These are phyloP conservation scores for Alternaria infectoria DNA, from an alignment of 2,329 filamentous ascomycete species.

Conservation along the genomic window DNA sequence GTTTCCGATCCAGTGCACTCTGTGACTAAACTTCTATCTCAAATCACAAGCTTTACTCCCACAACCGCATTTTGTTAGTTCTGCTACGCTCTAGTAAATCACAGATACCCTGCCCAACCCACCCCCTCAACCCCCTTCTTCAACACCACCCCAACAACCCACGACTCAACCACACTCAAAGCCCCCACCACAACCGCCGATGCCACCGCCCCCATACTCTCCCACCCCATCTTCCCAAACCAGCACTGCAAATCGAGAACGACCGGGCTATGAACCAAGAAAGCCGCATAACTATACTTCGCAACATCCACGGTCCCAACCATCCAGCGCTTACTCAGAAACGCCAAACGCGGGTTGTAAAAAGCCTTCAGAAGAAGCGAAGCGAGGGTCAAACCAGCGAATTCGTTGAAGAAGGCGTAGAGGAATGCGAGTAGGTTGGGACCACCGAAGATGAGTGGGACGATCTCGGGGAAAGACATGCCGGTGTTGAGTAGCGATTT, in stretches of 20 bases:
- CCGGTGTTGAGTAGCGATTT: background rate
- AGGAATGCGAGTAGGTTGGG: background rate
- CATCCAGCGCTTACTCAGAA: background rate
- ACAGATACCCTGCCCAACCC: background rate
- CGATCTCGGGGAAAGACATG: background rate
- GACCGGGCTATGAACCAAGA: background rate
- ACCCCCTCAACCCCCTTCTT: slow-evolving; percentile 8
- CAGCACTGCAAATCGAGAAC: background rate
- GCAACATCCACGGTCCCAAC: background rate
- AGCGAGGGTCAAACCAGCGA: background rate
- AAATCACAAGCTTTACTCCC: too few relatives aligned
- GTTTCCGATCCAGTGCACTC: too few relatives aligned
- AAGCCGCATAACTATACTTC: background rate
- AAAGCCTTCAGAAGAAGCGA: background rate
- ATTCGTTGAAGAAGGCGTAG: background rate
- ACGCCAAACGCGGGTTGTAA: background rate
- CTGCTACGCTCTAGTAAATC: too few relatives aligned
- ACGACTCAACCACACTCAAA: slow-evolving; percentile 10
- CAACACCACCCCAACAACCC: slow-evolving; percentile 10
- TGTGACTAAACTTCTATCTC: too few relatives aligned
- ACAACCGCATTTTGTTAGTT: too few relatives aligned
- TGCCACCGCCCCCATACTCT: background rate
- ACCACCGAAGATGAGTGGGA: background rate
- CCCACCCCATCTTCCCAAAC: background rate
- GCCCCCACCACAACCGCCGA: slow-evolving; percentile 19